phyloP scores from a whole-genome alignment of 768 basidiomycete genomes.

The Favolaschia claudopus region DNA sequence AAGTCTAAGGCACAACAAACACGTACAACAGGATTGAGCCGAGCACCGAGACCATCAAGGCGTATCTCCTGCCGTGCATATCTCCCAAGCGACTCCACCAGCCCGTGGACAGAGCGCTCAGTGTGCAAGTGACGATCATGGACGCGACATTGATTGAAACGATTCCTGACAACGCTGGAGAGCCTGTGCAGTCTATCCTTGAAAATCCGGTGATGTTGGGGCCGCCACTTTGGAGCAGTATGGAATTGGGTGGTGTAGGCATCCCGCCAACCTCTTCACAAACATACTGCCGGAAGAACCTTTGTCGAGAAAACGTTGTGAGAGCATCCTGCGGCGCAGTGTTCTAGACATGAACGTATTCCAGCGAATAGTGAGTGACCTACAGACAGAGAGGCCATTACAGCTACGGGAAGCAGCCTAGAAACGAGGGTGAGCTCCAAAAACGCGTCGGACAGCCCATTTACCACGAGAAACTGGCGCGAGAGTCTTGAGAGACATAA shows the following conservation, averaged over 20 bases:
- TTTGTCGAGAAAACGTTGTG: constrained; percentile 6
- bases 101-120: constrained; percentile 12
- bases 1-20: too few relatives aligned
- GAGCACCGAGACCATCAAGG: constrained; percentile 18
- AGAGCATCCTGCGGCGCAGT: background rate
- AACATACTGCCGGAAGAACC: constrained; percentile 20
- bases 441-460: background rate
- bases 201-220: background rate
- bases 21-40: constrained; percentile 21
- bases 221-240: constrained; percentile 2
- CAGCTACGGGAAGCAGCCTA: constrained; percentile 20
- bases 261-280: constrained; percentile 21
- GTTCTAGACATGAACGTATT: background rate
- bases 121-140: constrained; percentile 14
- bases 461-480: constrained; percentile 20
- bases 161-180: background rate
- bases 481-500: constrained; percentile 14
- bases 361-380: background rate
- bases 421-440: background rate
- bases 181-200: constrained; percentile 13
- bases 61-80: constrained; percentile 19
- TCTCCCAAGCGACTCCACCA: constrained; percentile 24
- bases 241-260: constrained; percentile 10
- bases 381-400: constrained; percentile 16
- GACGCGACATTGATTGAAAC: constrained; percentile 8